phyloP scores from a whole-genome alignment of 2,329 filamentous ascomycete species.

The Beauveria pseudobassiana region DNA sequence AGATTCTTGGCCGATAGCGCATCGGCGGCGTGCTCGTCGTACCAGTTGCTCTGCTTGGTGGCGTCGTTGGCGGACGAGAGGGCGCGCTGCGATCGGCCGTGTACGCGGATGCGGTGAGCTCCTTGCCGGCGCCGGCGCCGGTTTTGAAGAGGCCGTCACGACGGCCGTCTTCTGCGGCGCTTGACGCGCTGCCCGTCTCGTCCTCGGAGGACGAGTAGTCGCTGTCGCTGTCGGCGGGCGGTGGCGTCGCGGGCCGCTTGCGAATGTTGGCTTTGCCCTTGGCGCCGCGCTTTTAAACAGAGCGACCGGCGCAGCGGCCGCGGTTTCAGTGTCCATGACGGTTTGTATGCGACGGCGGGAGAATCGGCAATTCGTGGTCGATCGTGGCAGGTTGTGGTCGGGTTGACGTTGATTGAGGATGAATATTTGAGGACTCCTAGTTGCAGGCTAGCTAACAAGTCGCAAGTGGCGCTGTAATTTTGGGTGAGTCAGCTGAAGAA shows the following conservation, averaged over 20 bases:
- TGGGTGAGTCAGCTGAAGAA: too few relatives aligned
- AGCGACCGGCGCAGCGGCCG: conserved; percentile 44
- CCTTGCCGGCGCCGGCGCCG: conserved; percentile 15
- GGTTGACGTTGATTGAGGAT: neutral
- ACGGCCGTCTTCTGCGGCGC: conserved; percentile 59
- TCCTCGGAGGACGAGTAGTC: conserved; percentile 69
- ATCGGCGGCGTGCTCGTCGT: conserved; percentile 60
- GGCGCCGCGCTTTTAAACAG: conserved; percentile 80
- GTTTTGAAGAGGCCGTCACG: conserved; percentile 57
- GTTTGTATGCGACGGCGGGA: conserved; percentile 6
- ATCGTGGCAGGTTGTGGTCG: neutral
- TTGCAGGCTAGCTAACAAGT: neutral
- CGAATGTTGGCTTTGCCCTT: conserved; percentile 72
- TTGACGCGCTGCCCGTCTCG: conserved; percentile 69
- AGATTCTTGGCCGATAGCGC: conserved; percentile 43
- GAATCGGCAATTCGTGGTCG: neutral
- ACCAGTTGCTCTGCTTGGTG: conserved; percentile 85
- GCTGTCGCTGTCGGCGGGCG: conserved; percentile 56
- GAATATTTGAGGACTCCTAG: neutral
- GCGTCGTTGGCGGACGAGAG: conserved; percentile 73
- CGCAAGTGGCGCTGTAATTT: too few relatives aligned
- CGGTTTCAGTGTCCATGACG: conserved; percentile 11
- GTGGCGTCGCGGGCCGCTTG: conserved; percentile 74
- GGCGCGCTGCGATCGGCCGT: conserved; percentile 53
- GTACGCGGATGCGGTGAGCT: conserved; percentile 46